Evolutionary conservation across 1,139 yeast species (phyloP).

Genomic region (Suhomyces yuchorum): DNA sequence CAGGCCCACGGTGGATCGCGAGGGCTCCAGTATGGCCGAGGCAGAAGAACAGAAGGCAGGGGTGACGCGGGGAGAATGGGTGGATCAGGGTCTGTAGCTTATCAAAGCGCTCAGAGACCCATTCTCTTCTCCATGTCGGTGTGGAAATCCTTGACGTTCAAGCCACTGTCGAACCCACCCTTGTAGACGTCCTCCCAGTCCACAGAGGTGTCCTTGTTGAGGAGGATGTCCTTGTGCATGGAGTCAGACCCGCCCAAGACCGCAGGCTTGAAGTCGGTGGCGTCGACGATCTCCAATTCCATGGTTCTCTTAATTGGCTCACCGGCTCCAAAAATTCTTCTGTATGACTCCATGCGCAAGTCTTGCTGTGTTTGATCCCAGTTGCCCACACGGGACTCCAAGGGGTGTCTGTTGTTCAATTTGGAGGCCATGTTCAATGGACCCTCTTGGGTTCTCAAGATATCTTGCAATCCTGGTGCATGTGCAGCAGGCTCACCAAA

Average conservation of each 20-base stretch:
- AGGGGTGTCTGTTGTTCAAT: conserved; percentile 83
- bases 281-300: conserved; percentile 77
- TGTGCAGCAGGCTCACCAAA: conserved; percentile 58
- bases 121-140: conserved; percentile 65
- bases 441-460: conserved; percentile 58
- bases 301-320: conserved; percentile 90
- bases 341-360: conserved; percentile 71
- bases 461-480: conserved; percentile 64
- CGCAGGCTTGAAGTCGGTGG: conserved; percentile 72
- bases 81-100: neutral
- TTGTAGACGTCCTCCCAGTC: conserved; percentile 95
- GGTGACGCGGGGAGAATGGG: neutral
- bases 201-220: conserved; percentile 70
- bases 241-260: conserved; percentile 56
- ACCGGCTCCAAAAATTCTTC: conserved; percentile 88
- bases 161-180: conserved; percentile 48
- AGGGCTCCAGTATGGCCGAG: neutral
- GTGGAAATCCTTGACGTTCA: conserved; percentile 57
- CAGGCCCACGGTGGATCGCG: neutral
- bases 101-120: conserved; percentile 44
- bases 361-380: conserved; percentile 83
- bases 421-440: conserved; percentile 65
- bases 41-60: neutral
- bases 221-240: conserved; percentile 74
- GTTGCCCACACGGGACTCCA: conserved; percentile 68